A percentile compares a stretch with the other conserved stretches of the same genome.
Evolutionary conservation across 768 basidiomycete species (phyloP).

Genomic region (Pleurotus pulmonarius): DNA sequence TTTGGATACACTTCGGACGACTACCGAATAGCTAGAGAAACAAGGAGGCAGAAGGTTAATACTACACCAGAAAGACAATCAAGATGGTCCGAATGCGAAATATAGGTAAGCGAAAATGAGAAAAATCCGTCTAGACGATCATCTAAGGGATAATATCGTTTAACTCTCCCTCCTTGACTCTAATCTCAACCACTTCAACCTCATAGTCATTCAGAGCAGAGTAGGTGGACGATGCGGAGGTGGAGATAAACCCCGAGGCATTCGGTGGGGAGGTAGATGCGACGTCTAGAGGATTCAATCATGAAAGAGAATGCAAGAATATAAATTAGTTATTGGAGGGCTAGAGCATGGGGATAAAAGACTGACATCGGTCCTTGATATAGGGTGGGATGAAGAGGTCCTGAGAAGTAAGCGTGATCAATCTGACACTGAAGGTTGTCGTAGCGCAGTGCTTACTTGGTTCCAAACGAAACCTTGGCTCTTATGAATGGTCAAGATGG

Average conservation of each 20-base stretch:
- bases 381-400: constrained; percentile 87
- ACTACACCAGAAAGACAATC: neutral
- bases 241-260: constrained; percentile 60
- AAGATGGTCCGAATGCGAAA: neutral
- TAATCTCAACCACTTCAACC: constrained; percentile 85
- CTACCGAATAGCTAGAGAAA: neutral
- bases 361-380: constrained; percentile 87
- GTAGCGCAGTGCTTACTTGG: constrained; percentile 48
- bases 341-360: neutral
- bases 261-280: constrained; percentile 82
- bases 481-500: constrained; percentile 81
- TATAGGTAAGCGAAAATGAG: neutral
- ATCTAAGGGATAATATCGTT: constrained; percentile 68
- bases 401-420: constrained; percentile 29
- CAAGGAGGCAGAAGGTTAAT: neutral
- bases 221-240: constrained; percentile 65
- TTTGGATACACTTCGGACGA: neutral
- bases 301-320: neutral
- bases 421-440: neutral
- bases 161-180: constrained; percentile 75
- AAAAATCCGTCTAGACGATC: constrained; percentile 47
- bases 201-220: constrained; percentile 72
- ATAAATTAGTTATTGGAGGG: constrained; percentile 7
- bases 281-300: constrained; percentile 46
- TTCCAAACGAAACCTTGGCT: constrained; percentile 93